These are phyloP conservation scores for Albophoma yamanashiensis DNA, from an alignment of 2,329 filamentous ascomycete species.

Conservation along the genomic window DNA sequence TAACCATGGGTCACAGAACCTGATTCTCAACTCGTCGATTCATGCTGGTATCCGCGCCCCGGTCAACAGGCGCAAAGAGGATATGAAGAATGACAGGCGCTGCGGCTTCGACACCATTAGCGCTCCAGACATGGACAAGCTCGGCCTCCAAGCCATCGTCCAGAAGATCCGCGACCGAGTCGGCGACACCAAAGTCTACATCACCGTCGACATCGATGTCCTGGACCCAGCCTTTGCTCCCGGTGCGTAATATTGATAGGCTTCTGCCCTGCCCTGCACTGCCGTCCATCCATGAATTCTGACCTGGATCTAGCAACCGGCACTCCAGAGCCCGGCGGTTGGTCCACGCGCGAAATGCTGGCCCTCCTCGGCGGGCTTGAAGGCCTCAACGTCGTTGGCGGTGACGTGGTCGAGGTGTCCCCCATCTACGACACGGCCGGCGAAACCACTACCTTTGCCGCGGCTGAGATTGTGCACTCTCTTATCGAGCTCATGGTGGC, in stretches of 20 bases:
- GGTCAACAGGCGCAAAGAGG: conserved; percentile 37
- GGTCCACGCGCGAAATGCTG: conserved; percentile 76
- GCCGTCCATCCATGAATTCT: background rate
- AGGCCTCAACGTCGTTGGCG: conserved; percentile 68
- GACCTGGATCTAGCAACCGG: conserved; percentile 49
- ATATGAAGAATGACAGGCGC: conserved; percentile 11
- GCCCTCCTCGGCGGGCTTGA: conserved; percentile 68
- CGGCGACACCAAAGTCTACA: conserved; percentile 63
- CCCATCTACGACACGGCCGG: conserved; percentile 70
- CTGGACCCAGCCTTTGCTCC: conserved; percentile 47
- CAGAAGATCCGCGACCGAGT: conserved; percentile 56
- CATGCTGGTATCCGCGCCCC: conserved; percentile 73
- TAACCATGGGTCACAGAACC: conserved; percentile 7
- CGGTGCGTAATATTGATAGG: background rate
- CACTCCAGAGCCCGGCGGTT: conserved; percentile 76
- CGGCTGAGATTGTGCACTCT: conserved; percentile 57
- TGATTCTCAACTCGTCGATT: conserved; percentile 61
- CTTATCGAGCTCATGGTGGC: conserved; percentile 10
- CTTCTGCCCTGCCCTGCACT: background rate
- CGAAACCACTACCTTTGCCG: conserved; percentile 69
- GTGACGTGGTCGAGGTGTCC: conserved; percentile 76
- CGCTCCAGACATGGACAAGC: conserved; percentile 58
- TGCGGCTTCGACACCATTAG: conserved; percentile 12
- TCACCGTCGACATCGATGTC: conserved; percentile 69
- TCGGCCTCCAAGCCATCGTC: conserved; percentile 58